These are phyloP conservation scores for Oryza meyeriana DNA, from an alignment of 176 grass and related monocot genomes.

Conservation along the genomic window DNA sequence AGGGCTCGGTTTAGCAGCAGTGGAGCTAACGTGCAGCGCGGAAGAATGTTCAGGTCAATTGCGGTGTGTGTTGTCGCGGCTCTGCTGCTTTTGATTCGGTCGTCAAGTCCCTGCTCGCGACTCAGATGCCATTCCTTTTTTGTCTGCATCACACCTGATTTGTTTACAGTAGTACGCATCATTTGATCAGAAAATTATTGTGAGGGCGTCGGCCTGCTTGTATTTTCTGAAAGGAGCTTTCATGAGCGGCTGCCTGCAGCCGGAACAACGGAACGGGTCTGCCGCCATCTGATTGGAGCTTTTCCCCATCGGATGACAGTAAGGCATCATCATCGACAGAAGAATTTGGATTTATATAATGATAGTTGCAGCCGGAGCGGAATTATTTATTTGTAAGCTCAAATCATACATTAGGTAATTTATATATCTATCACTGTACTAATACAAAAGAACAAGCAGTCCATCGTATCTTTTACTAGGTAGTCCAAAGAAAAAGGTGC, in stretches of 20 bases:
- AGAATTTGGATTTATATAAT: neutral
- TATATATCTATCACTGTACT: too few species aligned
- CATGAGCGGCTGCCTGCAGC: conserved; percentile 8
- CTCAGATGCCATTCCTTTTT: conserved; percentile 24
- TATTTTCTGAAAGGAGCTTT: conserved; percentile 9
- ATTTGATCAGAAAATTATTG: conserved; percentile 4
- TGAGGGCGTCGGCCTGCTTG: neutral
- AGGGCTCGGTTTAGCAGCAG: neutral
- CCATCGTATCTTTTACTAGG: too few species aligned
- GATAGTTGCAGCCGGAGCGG: too few species aligned
- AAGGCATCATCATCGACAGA: conserved; percentile 6
- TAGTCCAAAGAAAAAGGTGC: too few species aligned
- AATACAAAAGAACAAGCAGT: too few species aligned
- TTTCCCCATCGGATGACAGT: neutral
- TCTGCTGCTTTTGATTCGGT: conserved; percentile 27
- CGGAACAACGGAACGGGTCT: conserved; percentile 29
- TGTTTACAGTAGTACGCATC: neutral
- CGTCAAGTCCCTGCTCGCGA: neutral
- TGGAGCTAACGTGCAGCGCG: neutral
- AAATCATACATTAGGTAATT: too few species aligned
- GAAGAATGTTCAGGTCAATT: conserved; percentile 10
- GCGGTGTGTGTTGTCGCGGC: conserved; percentile 22
- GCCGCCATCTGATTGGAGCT: conserved; percentile 3
- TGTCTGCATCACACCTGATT: neutral
- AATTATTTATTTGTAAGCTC: too few species aligned